Evolutionary conservation across 2,329 filamentous ascomycete species (phyloP), one percentile per base, ranked within the genome.

Genomic region (Dactylellina leptospora): DNA sequence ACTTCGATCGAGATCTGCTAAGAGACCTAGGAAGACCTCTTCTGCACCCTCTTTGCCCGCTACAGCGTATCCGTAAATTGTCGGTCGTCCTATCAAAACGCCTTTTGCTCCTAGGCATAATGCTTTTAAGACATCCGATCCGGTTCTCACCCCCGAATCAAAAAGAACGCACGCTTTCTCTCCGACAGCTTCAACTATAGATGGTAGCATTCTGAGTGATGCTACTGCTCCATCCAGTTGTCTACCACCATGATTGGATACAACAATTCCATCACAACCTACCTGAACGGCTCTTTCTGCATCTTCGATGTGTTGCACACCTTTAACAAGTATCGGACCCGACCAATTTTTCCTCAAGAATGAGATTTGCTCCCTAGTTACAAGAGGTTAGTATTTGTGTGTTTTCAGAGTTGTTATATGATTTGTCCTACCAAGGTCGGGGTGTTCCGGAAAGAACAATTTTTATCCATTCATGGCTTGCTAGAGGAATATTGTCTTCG

Each of bases 331-430:
- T 20, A 82, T 80, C 0, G 81, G 80, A 9, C 50, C 50, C 11
- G 13, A 82, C 86, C 87, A 90, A 66, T 87, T 78, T 75, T 84
- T 80, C 74, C 84, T 82, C 73, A 90, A 76, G 27, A 55, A 55
- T 6, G 50, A 22, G 25, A 55, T 23, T 4, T 33, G 50, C 3
- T 55, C 30, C 50, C 50, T 55, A 40, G n/a, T 22, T 6, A 33
- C 4, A 22, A 2, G 6, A 13, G 9, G n/a, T 6, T 42, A n/a
- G n/a, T n/a, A n/a, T n/a, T n/a, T n/a, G n/a, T 42, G 8, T 42
- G 8, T 42, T 10, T 42, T 42, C 8, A 16, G 8, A 42, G n/a
- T 4, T 44, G 40, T 18, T 18, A 20, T 8, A 44, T 13, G 3
- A 44, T 44, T 18, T 4, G 4, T 16, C 82, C 1, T 86, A 84